These are phyloP conservation scores for Fraxinus cuspidata DNA, from an alignment of 257 asterid genomes.

Conservation along the genomic window DNA sequence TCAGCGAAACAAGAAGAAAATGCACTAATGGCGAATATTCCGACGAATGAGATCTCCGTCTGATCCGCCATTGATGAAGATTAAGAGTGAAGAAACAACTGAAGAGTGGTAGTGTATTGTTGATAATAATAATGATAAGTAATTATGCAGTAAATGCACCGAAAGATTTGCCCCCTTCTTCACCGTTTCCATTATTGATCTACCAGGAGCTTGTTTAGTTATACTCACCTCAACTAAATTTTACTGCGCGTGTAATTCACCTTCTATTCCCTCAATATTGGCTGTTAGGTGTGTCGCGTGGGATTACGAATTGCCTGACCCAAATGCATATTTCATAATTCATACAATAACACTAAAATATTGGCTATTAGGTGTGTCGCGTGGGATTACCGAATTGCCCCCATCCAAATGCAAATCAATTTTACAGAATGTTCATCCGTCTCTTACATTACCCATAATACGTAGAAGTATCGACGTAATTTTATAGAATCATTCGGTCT, in stretches of 20 bases:
- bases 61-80: constrained; percentile 67
- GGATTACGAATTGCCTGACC: not conserved
- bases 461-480: too few relatives aligned
- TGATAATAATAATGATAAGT: not conserved
- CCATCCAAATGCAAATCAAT: too few relatives aligned
- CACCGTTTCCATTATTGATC: constrained; percentile 2
- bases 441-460: too few relatives aligned
- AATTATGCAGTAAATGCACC: not conserved
- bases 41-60: constrained; percentile 70
- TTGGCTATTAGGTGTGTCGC: not conserved
- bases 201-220: not conserved
- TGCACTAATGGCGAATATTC: constrained; percentile 74
- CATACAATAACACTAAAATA: too few relatives aligned
- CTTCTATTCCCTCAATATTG: not conserved
- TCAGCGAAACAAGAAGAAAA: constrained; percentile 90
- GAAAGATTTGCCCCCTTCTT: not conserved
- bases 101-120: not conserved
- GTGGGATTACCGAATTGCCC: not conserved
- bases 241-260: not conserved
- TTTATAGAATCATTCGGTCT: too few relatives aligned
- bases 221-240: not conserved
- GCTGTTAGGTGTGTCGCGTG: not conserved
- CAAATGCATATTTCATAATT: too few relatives aligned
- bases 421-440: too few relatives aligned
- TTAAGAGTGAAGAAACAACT: constrained; percentile 7